Evolutionary conservation across 2,329 filamentous ascomycete genomes (phyloP).

Genomic region (Fusarium sarcochroum): DNA sequence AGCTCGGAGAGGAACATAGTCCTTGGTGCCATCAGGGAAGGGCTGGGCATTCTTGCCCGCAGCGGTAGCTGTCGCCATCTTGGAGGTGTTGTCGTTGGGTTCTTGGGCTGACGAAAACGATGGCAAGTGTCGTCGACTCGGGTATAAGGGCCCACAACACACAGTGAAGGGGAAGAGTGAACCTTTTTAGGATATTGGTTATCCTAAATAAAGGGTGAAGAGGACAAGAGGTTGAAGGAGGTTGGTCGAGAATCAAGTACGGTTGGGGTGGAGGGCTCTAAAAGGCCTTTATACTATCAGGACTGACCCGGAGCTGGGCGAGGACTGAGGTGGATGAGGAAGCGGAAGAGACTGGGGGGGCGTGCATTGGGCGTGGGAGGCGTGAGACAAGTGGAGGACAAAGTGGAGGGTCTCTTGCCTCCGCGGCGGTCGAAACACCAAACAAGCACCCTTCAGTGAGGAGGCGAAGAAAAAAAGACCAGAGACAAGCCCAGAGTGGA

Average conservation of each 20-base stretch:
- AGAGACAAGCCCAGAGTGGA: conserved; percentile 10
- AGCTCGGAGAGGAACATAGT: conserved; percentile 65
- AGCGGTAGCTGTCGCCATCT: conserved; percentile 58
- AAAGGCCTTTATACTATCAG: conserved; percentile 50
- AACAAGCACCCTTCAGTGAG: conserved; percentile 18
- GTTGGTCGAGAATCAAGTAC: conserved; percentile 24
- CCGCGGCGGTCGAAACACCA: conserved; percentile 22
- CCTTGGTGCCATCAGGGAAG: conserved; percentile 68
- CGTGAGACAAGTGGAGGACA: conserved; percentile 45
- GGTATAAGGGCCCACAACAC: conserved; percentile 31
- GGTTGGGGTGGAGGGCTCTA: conserved; percentile 47
- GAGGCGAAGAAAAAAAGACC: conserved; percentile 24
- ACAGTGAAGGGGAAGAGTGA: conserved; percentile 28
- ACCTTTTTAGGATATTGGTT: conserved; percentile 34
- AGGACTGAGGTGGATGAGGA: conserved; percentile 35
- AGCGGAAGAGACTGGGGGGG: conserved; percentile 37
- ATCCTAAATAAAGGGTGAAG: conserved; percentile 38
- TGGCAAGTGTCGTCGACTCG: conserved; percentile 35
- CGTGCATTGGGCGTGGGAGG: conserved; percentile 33
- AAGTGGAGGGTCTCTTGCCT: conserved; percentile 32
- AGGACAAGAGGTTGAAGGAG: conserved; percentile 25
- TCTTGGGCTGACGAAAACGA: conserved; percentile 14
- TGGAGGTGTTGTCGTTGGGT: conserved; percentile 22
- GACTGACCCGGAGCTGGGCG: conserved; percentile 40
- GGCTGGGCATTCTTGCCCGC: conserved; percentile 55